These are phyloP conservation scores for Magnusiomyces ingens DNA, from an alignment of 1,139 yeast genomes.

Conservation along the genomic window DNA sequence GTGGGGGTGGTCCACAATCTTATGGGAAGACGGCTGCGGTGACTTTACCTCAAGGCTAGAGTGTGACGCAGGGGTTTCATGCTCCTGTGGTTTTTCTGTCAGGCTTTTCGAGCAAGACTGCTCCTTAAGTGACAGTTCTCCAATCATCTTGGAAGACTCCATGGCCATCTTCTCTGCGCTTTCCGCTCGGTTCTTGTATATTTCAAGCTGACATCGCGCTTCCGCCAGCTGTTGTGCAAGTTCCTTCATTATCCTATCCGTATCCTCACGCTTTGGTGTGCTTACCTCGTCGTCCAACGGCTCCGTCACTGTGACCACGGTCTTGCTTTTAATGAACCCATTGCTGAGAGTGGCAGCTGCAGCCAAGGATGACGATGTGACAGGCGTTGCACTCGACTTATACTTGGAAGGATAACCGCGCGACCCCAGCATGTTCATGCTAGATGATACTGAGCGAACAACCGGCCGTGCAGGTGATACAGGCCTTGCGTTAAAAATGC, in stretches of 20 bases:
- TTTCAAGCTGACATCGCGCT: constrained; percentile 16
- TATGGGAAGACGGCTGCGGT: no score
- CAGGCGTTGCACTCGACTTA: no score
- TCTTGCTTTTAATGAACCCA: neutral
- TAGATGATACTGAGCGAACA: neutral
- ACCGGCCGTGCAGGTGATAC: neutral
- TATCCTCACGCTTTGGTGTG: constrained; percentile 11
- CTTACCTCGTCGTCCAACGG: neutral
- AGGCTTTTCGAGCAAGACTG: no score
- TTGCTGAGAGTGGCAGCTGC: neutral
- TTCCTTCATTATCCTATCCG: constrained; percentile 11
- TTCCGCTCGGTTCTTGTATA: constrained; percentile 18
- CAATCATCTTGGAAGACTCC: constrained; percentile 18
- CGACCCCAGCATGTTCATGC: neutral
- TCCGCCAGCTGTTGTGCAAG: constrained; percentile 17
- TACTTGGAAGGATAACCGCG: no score
- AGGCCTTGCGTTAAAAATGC: neutral
- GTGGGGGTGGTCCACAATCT: no score
- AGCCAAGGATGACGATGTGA: no score
- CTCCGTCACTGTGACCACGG: neutral
- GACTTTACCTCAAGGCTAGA: no score
- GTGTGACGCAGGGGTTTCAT: no score
- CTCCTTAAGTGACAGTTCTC: constrained; percentile 15
- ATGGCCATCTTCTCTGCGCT: constrained; percentile 21
- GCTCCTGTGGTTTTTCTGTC: no score